A percentile compares a stretch with the other conserved stretches of the same genome.
Conservation (phyloP, 148 eudicot genomes). For the Nepenthes gracilis region DNA sequence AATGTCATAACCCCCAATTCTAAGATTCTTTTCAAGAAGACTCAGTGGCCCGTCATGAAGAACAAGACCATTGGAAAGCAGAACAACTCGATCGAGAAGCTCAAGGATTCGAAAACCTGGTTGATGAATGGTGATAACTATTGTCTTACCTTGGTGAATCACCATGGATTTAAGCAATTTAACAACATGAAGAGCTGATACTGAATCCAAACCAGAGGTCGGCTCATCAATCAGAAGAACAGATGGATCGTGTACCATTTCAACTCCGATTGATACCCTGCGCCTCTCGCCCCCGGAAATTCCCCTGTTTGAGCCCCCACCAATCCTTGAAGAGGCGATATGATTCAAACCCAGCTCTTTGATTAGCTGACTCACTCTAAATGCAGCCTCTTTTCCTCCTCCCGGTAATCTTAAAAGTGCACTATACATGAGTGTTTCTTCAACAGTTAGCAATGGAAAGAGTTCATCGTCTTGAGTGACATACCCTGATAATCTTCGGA, state of each 20-base stretch:
- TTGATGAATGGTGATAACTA: constrained; percentile 77
- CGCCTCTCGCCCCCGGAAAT: constrained; percentile 93
- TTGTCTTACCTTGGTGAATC: constrained; percentile 56
- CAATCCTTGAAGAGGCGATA: constrained; percentile 44
- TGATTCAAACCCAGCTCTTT: constrained; percentile 63
- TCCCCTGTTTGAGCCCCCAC: constrained; percentile 52
- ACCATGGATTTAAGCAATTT: constrained; percentile 58
- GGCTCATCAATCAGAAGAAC: constrained; percentile 83
- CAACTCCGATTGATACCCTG: constrained; percentile 84
- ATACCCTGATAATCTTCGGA: constrained; percentile 56
- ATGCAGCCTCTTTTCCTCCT: constrained; percentile 25
- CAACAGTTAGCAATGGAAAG: constrained; percentile 77
- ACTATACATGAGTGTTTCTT: constrained; percentile 82
- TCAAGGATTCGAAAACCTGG: constrained; percentile 85
- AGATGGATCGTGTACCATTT: constrained; percentile 80
- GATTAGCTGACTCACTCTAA: constrained; percentile 43
- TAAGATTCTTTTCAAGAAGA: constrained; percentile 55
- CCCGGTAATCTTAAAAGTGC: constrained; percentile 58
- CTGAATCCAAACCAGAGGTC: constrained; percentile 86
- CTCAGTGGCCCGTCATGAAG: constrained; percentile 60
- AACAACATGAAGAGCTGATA: constrained; percentile 75
- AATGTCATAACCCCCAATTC: constrained; percentile 33
- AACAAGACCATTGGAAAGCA: constrained; percentile 57
- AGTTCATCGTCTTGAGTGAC: constrained; percentile 81
- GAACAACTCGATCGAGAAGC: constrained; percentile 49